phyloP scores from a whole-genome alignment of 1,284 basidiomycete species.

The Microbotryum scabiosae region DNA sequence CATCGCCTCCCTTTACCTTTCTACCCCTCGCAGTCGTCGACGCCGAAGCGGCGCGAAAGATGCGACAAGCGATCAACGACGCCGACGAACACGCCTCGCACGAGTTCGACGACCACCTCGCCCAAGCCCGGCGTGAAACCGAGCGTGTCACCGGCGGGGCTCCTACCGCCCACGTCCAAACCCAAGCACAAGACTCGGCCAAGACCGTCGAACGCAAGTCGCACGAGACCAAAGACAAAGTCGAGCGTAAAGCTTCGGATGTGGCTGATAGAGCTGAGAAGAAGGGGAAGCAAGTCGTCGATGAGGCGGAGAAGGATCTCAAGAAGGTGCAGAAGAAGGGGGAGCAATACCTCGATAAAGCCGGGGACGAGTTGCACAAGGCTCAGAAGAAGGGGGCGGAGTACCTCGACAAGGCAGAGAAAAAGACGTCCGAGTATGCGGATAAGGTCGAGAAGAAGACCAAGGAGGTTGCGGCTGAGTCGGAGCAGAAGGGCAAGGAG shows the following conservation, averaged over 20 bases:
- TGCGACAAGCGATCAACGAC: constrained; percentile 18
- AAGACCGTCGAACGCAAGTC: constrained; percentile 52
- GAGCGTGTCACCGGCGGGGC: constrained; percentile 54
- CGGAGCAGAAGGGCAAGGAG: not conserved
- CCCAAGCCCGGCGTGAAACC: constrained; percentile 38
- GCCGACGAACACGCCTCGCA: constrained; percentile 17
- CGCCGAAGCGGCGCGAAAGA: constrained; percentile 9
- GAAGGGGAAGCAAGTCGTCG: constrained; percentile 4
- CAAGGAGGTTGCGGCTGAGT: not conserved
- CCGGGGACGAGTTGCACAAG: constrained; percentile 14
- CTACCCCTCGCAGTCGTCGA: too few relatives aligned
- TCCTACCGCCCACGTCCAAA: constrained; percentile 42
- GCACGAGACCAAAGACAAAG: constrained; percentile 53
- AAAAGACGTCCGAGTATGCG: not conserved
- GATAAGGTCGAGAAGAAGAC: not conserved
- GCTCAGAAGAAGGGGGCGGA: constrained; percentile 11
- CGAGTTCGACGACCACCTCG: constrained; percentile 14
- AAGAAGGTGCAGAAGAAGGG: constrained; percentile 8
- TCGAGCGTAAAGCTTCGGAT: constrained; percentile 50
- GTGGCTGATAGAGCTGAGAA: not conserved
- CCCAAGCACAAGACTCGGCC: constrained; percentile 48
- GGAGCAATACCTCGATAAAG: constrained; percentile 14
- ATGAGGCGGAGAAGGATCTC: constrained; percentile 7
- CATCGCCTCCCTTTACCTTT: too few relatives aligned
- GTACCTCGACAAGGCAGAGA: constrained; percentile 12